Conservation (phyloP, 805 yeast genomes). For the Komagataella pseudopastoris region DNA sequence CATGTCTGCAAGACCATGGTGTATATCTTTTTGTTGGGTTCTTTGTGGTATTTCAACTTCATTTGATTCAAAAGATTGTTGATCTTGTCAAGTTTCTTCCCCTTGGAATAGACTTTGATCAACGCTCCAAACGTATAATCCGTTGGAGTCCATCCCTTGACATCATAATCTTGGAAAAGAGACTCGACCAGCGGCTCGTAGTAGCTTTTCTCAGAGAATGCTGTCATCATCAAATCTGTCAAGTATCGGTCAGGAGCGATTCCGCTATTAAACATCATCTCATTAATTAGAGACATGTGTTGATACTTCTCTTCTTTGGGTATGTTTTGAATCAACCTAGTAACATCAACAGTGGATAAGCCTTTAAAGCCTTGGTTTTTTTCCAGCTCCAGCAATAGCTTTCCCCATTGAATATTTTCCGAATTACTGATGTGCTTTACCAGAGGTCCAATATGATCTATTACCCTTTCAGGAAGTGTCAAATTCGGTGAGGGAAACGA, state of each 20-base stretch:
- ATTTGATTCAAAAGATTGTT: slow-evolving; percentile 24
- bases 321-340: slow-evolving; percentile 22
- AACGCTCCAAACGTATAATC: slow-evolving; percentile 28
- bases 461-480: not conserved
- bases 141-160: slow-evolving; percentile 16
- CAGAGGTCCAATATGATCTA: not conserved
- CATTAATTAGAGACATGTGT: slow-evolving; percentile 22
- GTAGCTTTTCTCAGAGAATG: slow-evolving; percentile 12
- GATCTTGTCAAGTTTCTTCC: slow-evolving; percentile 21
- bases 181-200: slow-evolving; percentile 18
- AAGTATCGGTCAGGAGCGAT: slow-evolving; percentile 19
- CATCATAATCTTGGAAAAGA: slow-evolving; percentile 15
- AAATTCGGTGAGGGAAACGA: not conserved
- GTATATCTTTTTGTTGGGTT: slow-evolving; percentile 31
- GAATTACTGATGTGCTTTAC: not conserved
- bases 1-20: slow-evolving; percentile 50
- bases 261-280: slow-evolving; percentile 21
- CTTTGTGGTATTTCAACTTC: slow-evolving; percentile 19
- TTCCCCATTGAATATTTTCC: slow-evolving; percentile 3
- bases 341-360: slow-evolving; percentile 19
- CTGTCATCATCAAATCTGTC: slow-evolving; percentile 22
- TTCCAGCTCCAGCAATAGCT: slow-evolving; percentile 3
- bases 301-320: slow-evolving; percentile 23
- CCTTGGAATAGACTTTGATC: slow-evolving; percentile 31
- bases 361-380: slow-evolving; percentile 22